Conservation (phyloP, 169 alveolate species). For the Eimeria zaria region DNA sequence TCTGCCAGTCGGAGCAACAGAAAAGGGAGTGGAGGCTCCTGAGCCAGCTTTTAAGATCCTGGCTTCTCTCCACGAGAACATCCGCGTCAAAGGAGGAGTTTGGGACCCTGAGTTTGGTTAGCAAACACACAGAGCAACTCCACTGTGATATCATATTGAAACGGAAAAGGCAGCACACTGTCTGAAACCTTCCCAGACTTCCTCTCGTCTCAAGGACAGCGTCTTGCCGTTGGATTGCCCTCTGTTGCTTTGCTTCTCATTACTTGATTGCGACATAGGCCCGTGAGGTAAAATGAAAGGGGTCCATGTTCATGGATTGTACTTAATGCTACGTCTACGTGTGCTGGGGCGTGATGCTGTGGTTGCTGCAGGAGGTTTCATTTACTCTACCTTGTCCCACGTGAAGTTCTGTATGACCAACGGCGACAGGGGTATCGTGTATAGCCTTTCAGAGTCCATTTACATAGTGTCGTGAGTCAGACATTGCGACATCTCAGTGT, state of each 20-base stretch:
- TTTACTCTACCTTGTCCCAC: conserved; percentile 88
- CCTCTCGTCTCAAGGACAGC: neutral
- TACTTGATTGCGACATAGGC: neutral
- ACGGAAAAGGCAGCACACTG: neutral
- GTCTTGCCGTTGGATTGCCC: neutral
- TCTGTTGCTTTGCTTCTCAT: neutral
- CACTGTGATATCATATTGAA: neutral
- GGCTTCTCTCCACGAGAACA: conserved; percentile 88
- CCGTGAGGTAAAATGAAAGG: neutral
- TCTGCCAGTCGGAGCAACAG: conserved; percentile 23
- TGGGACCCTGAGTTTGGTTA: conserved; percentile 89
- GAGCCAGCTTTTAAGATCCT: conserved; percentile 85
- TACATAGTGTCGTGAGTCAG: conserved; percentile 83
- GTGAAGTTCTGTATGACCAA: conserved; percentile 88
- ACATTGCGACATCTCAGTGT: neutral
- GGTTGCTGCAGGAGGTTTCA: conserved; percentile 83
- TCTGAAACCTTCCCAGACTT: neutral
- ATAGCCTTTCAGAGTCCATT: conserved; percentile 86
- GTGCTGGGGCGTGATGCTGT: neutral
- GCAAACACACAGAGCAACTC: neutral
- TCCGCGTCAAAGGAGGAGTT: conserved; percentile 90
- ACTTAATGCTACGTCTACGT: neutral
- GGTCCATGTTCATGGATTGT: neutral
- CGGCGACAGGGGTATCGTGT: conserved; percentile 90
- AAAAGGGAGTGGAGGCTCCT: neutral